Conservation (phyloP, 2,329 filamentous ascomycete species). For the Capronia americana region DNA sequence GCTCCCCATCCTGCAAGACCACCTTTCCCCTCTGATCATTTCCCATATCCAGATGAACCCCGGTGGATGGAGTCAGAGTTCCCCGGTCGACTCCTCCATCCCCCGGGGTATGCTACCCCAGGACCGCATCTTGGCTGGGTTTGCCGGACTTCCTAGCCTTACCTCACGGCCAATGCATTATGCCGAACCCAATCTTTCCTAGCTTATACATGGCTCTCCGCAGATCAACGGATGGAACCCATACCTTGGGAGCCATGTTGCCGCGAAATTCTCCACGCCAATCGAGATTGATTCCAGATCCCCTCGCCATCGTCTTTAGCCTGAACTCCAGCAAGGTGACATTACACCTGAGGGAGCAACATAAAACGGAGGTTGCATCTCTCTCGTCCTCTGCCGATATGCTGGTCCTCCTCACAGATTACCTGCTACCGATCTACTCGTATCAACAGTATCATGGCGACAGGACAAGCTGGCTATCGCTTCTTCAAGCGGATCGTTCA, state of each 20-base stretch:
- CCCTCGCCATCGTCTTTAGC: background rate
- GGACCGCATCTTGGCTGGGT: background rate
- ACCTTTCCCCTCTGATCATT: background rate
- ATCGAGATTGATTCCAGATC: background rate
- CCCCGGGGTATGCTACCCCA: background rate
- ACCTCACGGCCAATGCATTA: background rate
- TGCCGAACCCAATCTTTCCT: background rate
- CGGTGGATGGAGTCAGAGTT: background rate
- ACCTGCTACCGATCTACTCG: background rate
- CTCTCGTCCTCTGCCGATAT: background rate
- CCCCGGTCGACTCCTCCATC: background rate
- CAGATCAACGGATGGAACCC: background rate
- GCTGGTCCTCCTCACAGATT: background rate
- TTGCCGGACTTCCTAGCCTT: background rate
- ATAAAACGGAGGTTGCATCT: slow-evolving; percentile 3
- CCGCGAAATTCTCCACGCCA: background rate
- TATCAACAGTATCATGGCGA: background rate
- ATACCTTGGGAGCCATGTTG: background rate
- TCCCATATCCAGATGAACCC: slow-evolving; percentile 2
- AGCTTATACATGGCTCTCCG: background rate
- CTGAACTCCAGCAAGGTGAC: slow-evolving; percentile 8
- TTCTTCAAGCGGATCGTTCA: slow-evolving; percentile 64
- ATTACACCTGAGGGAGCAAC: slow-evolving; percentile 3
- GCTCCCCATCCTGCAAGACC: background rate
- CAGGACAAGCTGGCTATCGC: slow-evolving; percentile 13